phyloP scores from a whole-genome alignment of 2,329 filamentous ascomycete species.

The Diaporthe caulivora region DNA sequence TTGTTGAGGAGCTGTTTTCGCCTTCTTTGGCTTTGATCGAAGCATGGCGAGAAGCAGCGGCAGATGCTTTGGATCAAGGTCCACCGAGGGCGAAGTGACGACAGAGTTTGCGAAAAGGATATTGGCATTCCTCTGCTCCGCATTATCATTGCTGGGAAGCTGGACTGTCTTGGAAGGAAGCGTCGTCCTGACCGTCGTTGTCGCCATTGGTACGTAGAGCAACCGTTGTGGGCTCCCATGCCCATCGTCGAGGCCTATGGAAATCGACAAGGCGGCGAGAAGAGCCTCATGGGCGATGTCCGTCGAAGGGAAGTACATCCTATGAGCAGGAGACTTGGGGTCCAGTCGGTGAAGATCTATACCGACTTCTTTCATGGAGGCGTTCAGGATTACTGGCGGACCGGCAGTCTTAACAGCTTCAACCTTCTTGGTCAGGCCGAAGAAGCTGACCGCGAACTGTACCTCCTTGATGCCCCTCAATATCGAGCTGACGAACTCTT shows the following conservation, averaged over 20 bases:
- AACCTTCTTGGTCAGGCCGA: constrained; percentile 86
- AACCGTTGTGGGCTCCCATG: constrained; percentile 86
- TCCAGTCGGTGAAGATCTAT: constrained; percentile 93
- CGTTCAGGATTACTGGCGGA: constrained; percentile 82
- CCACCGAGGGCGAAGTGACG: constrained; percentile 93
- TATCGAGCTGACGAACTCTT: constrained; percentile 91
- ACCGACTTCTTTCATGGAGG: constrained; percentile 96
- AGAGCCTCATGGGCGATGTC: constrained; percentile 96
- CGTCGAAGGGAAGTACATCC: constrained; percentile 96
- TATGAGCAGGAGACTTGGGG: constrained; percentile 91
- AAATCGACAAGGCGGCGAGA: constrained; percentile 90
- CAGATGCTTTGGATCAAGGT: constrained; percentile 91
- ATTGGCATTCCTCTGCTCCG: constrained; percentile 91
- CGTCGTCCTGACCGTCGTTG: constrained; percentile 93
- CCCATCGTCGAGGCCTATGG: constrained; percentile 92
- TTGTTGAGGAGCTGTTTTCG: constrained; percentile 54
- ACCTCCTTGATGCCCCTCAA: constrained; percentile 95
- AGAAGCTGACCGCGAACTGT: constrained; percentile 92
- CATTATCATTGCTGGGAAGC: constrained; percentile 76
- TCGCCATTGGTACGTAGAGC: constrained; percentile 96
- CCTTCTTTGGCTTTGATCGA: constrained; percentile 63
- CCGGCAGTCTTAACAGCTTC: constrained; percentile 75
- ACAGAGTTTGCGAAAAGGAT: constrained; percentile 97
- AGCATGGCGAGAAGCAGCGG: constrained; percentile 85
- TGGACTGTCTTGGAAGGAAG: constrained; percentile 94